Percentiles rank a stretch among this genome's conserved stretches.
These are phyloP conservation scores for Psilocybe cyanescens DNA, from an alignment of 768 basidiomycete genomes.

Conservation along the genomic window DNA sequence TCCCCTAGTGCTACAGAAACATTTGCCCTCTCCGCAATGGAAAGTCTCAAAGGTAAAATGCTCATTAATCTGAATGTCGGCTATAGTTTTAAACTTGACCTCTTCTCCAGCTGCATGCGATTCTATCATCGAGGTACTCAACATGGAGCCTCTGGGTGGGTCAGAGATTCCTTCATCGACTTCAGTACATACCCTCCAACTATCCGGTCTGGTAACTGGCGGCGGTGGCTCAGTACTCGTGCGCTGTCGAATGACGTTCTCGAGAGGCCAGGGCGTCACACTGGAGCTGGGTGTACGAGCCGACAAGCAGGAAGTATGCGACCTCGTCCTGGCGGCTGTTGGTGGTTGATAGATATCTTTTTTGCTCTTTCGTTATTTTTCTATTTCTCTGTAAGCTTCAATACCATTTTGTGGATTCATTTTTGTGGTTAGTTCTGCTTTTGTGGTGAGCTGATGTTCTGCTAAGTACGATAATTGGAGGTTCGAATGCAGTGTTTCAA, in stretches of 20 bases:
- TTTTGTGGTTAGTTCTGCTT: neutral
- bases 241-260: constrained; percentile 94
- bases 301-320: constrained; percentile 85
- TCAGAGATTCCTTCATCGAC: constrained; percentile 80
- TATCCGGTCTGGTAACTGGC: constrained; percentile 89
- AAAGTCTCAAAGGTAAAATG: constrained; percentile 84
- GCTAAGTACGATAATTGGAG: neutral
- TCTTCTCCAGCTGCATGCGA: constrained; percentile 82
- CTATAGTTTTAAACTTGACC: constrained; percentile 18
- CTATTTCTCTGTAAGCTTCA: constrained; percentile 10
- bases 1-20: constrained; percentile 88
- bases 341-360: constrained; percentile 47
- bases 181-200: constrained; percentile 91
- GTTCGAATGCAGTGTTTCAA: neutral
- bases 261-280: constrained; percentile 88
- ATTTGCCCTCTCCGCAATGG: constrained; percentile 89
- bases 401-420: constrained; percentile 15
- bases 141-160: constrained; percentile 97
- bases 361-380: constrained; percentile 14
- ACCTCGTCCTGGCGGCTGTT: constrained; percentile 90
- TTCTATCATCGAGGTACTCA: constrained; percentile 93
- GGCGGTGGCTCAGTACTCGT: constrained; percentile 97
- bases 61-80: constrained; percentile 2
- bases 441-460: neutral
- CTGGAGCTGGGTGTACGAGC: constrained; percentile 91